These are phyloP conservation scores for Naegleria fowleri DNA, from an alignment of 208 protist genomes.

Conservation along the genomic window DNA sequence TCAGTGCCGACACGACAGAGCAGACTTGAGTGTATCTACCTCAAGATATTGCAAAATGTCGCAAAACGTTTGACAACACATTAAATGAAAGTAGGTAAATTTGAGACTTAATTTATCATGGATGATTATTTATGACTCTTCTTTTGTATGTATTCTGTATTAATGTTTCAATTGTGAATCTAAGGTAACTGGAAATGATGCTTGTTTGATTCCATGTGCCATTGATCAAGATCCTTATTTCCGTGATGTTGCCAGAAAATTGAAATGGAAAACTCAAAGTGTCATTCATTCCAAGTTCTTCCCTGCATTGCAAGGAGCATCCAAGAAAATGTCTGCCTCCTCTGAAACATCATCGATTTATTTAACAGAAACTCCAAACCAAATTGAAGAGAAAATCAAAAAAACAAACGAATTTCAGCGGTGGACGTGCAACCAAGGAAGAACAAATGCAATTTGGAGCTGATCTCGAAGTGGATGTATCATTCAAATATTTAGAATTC, in stretches of 20 bases:
- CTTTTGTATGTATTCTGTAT: no score
- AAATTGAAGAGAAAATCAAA: conserved; percentile 89
- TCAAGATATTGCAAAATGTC: no score
- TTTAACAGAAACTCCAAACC: conserved; percentile 85
- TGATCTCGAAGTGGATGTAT: conserved; percentile 83
- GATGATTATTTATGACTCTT: no score
- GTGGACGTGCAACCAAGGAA: conserved; percentile 82
- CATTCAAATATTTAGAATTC: conserved; percentile 91
- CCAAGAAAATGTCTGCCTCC: conserved; percentile 95
- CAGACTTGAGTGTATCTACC: no score
- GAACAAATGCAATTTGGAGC: conserved; percentile 86
- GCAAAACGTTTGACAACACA: no score
- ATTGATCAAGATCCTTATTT: conserved; percentile 97
- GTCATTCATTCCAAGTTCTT: conserved; percentile 95
- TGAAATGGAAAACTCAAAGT: conserved; percentile 81
- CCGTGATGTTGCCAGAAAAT: conserved; percentile 79
- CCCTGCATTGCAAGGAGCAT: conserved; percentile 86
- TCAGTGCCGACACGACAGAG: no score
- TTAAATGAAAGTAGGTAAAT: no score
- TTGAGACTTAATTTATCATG: no score
- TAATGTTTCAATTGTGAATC: not conserved
- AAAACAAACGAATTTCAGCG: conserved; percentile 92
- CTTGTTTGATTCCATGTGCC: conserved; percentile 95
- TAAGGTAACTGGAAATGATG: conserved; percentile 48
- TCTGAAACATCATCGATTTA: conserved; percentile 77